phyloP scores from a whole-genome alignment of 2,329 filamentous ascomycete species.

The Ustulina deusta region DNA sequence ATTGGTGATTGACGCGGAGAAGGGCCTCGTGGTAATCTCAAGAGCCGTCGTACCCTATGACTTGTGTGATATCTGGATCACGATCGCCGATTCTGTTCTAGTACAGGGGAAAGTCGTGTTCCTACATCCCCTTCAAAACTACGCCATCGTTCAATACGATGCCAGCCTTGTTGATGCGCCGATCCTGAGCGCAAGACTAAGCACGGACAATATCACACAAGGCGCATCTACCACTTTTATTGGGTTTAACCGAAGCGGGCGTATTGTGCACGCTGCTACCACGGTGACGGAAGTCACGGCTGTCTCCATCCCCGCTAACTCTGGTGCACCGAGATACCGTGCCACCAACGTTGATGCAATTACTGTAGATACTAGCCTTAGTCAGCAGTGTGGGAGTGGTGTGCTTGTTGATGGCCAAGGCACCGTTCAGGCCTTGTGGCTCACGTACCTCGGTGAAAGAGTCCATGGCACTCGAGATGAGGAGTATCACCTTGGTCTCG shows the following conservation, averaged over 20 bases:
- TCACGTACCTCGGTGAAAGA: slow-evolving; percentile 95
- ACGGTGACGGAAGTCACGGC: slow-evolving; percentile 97
- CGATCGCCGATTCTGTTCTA: slow-evolving; percentile 95
- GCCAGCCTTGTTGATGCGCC: slow-evolving; percentile 92
- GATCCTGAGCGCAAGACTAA: slow-evolving; percentile 88
- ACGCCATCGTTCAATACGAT: slow-evolving; percentile 95
- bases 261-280: slow-evolving; percentile 93
- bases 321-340: slow-evolving; percentile 89
- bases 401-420: slow-evolving; percentile 91
- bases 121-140: slow-evolving; percentile 96
- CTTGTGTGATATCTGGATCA: slow-evolving; percentile 94
- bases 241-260: slow-evolving; percentile 96
- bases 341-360: slow-evolving; percentile 97
- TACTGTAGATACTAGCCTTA: slow-evolving; percentile 93
- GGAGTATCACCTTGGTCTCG: slow-evolving; percentile 94
- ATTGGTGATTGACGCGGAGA: slow-evolving; percentile 95
- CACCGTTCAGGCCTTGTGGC: slow-evolving; percentile 93
- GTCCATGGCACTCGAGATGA: slow-evolving; percentile 86
- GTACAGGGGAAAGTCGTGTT: slow-evolving; percentile 95
- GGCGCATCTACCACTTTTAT: slow-evolving; percentile 96
- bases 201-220: slow-evolving; percentile 85
- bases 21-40: slow-evolving; percentile 94
- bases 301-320: slow-evolving; percentile 94
- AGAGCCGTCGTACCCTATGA: slow-evolving; percentile 95
- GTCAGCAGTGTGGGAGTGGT: slow-evolving; percentile 91